These are phyloP conservation scores for Trametes gibbosa DNA, from an alignment of 768 basidiomycete genomes.

Conservation along the genomic window DNA sequence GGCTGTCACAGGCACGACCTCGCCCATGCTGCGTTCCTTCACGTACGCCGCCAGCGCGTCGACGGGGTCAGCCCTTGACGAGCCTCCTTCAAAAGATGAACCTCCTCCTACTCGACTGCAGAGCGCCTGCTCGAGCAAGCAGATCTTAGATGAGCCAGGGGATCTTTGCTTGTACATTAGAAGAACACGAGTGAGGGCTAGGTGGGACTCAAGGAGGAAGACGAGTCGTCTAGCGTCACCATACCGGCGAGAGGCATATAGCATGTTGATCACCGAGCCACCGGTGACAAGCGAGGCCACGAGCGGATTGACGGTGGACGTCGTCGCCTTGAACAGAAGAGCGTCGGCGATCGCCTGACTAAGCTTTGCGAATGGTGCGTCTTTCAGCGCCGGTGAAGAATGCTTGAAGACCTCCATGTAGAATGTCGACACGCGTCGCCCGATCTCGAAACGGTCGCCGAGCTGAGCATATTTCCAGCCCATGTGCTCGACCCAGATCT, in stretches of 20 bases:
- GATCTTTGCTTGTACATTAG: slow-evolving; percentile 61
- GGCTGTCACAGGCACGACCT: slow-evolving; percentile 60
- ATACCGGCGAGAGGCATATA: slow-evolving; percentile 62
- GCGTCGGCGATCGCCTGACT: slow-evolving; percentile 66
- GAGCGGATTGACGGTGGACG: slow-evolving; percentile 78
- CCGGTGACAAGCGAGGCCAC: slow-evolving; percentile 67
- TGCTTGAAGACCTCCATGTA: slow-evolving; percentile 67
- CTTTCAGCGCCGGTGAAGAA: slow-evolving; percentile 50
- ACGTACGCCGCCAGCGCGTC: slow-evolving; percentile 72
- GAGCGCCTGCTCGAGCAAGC: slow-evolving; percentile 73
- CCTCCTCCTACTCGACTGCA: slow-evolving; percentile 59
- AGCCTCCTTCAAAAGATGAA: slow-evolving; percentile 41
- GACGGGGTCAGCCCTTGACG: slow-evolving; percentile 62
- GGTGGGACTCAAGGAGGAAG: slow-evolving; percentile 63
- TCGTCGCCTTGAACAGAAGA: slow-evolving; percentile 71
- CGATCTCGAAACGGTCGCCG: slow-evolving; percentile 83
- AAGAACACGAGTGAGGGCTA: slow-evolving; percentile 59
- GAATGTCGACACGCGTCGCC: slow-evolving; percentile 59
- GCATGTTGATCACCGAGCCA: slow-evolving; percentile 51
- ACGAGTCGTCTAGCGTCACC: slow-evolving; percentile 70
- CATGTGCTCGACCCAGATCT: slow-evolving; percentile 85
- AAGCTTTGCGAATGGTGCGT: slow-evolving; percentile 57
- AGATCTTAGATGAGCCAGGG: slow-evolving; percentile 29
- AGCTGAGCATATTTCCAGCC: slow-evolving; percentile 85
- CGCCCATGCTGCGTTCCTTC: slow-evolving; percentile 60